Percentiles rank a stretch among this genome's conserved stretches.
phyloP scores from a whole-genome alignment of 2,329 filamentous ascomycete species.

The Diaporthe eres region DNA sequence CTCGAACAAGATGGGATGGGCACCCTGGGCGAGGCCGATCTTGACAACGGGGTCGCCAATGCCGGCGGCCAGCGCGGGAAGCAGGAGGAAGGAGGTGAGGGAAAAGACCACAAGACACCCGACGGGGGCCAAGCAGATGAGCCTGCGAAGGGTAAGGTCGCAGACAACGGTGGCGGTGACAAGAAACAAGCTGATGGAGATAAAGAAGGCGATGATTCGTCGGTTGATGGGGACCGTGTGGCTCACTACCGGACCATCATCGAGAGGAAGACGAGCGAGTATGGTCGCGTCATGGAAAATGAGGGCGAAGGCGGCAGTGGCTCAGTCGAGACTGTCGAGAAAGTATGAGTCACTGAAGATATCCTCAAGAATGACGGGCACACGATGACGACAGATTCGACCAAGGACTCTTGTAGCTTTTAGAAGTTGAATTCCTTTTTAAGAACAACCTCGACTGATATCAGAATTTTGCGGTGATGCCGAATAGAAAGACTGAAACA shows the following conservation, averaged over 20 bases:
- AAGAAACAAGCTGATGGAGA: neutral
- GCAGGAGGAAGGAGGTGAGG: conserved; percentile 33
- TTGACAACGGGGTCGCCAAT: conserved; percentile 71
- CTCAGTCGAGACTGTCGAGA: neutral
- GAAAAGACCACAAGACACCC: neutral
- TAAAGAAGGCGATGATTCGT: conserved; percentile 22
- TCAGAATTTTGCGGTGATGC: neutral
- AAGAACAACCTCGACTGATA: neutral
- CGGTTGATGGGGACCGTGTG: conserved; percentile 40
- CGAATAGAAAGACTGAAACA: neutral
- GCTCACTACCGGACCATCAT: conserved; percentile 46
- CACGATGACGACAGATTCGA: neutral
- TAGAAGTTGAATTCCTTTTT: neutral
- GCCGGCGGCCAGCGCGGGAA: conserved; percentile 62
- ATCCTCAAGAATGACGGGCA: neutral
- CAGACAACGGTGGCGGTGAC: neutral
- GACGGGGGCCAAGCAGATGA: neutral
- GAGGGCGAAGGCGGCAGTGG: neutral
- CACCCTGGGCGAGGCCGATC: conserved; percentile 67
- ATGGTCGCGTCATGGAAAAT: conserved; percentile 32
- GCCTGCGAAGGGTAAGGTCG: neutral
- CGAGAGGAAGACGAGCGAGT: conserved; percentile 40
- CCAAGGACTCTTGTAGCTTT: neutral
- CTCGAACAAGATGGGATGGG: conserved; percentile 70
- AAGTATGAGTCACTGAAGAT: neutral